Conservation (phyloP, 2,329 filamentous ascomycete genomes). For the Leptoxyphium fumago region DNA sequence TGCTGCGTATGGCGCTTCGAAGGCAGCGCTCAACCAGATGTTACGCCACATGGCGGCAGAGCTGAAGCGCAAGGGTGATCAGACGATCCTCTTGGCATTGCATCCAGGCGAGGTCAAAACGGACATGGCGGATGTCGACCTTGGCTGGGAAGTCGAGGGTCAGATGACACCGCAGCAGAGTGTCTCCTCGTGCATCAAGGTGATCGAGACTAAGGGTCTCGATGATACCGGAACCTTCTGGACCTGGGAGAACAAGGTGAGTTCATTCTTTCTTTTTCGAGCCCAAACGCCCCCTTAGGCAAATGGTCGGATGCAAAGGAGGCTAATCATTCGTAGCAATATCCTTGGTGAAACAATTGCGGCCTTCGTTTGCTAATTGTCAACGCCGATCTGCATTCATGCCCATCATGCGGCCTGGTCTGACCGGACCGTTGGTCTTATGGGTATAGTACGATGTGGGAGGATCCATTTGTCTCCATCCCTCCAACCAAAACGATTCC, state of each 20-base stretch:
- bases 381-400: too few species aligned
- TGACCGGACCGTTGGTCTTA: too few species aligned
- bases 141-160: constrained; percentile 38
- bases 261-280: constrained; percentile 6
- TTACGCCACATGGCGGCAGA: constrained; percentile 42
- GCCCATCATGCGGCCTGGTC: too few species aligned
- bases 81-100: constrained; percentile 38
- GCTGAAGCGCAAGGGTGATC: constrained; percentile 33
- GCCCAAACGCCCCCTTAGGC: background rate
- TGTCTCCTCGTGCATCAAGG: constrained; percentile 35
- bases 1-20: constrained; percentile 42
- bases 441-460: too few species aligned
- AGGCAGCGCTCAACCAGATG: constrained; percentile 43
- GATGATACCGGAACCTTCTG: constrained; percentile 40
- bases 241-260: constrained; percentile 39
- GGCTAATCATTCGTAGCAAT: constrained; percentile 7
- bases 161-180: constrained; percentile 37
- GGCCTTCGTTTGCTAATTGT: too few species aligned
- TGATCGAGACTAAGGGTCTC: constrained; percentile 34
- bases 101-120: constrained; percentile 43
- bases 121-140: constrained; percentile 39
- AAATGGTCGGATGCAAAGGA: background rate
- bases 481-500: too few species aligned
- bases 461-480: too few species aligned
- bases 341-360: constrained; percentile 13